Evolutionary conservation across 306 rosid species (phyloP).

Genomic region (Pueraria montana): DNA sequence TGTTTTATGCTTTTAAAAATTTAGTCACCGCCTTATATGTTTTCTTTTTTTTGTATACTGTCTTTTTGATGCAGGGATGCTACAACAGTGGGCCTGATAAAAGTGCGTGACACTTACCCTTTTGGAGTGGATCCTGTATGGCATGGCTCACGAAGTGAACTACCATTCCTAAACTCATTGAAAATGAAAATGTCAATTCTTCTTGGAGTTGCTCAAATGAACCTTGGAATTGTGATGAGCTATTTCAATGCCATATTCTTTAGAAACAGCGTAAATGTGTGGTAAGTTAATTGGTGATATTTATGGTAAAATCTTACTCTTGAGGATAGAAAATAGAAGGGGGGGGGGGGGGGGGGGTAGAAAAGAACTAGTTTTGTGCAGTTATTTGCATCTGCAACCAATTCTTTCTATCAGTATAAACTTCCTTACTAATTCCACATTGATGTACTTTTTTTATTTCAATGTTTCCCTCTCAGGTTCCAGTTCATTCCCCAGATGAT

Average conservation of each 20-base stretch:
- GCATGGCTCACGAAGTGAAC: constrained; percentile 95
- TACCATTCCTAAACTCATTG: constrained; percentile 96
- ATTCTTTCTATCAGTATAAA: constrained; percentile 18
- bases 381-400: constrained; percentile 39
- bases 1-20: constrained; percentile 32
- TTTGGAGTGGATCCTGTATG: constrained; percentile 98
- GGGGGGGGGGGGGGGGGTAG: not conserved
- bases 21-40: constrained; percentile 18
- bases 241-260: constrained; percentile 87
- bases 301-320: constrained; percentile 16
- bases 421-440: constrained; percentile 36
- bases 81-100: constrained; percentile 82
- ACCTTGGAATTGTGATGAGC: constrained; percentile 93
- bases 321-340: not conserved
- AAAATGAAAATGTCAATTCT: constrained; percentile 99
- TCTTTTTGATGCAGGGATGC: constrained; percentile 69
- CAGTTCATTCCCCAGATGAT: constrained; percentile 91
- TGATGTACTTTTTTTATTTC: constrained; percentile 42
- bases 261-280: constrained; percentile 67
- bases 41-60: constrained; percentile 34
- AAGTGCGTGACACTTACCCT: constrained; percentile 84
- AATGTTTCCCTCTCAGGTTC: constrained; percentile 71
- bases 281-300: constrained; percentile 65
- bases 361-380: not conserved
- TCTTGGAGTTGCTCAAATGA: constrained; percentile 96